Evolutionary conservation across 371 early-diverging fungal genomes (phyloP).

Genomic region (Coemansia sp.): DNA sequence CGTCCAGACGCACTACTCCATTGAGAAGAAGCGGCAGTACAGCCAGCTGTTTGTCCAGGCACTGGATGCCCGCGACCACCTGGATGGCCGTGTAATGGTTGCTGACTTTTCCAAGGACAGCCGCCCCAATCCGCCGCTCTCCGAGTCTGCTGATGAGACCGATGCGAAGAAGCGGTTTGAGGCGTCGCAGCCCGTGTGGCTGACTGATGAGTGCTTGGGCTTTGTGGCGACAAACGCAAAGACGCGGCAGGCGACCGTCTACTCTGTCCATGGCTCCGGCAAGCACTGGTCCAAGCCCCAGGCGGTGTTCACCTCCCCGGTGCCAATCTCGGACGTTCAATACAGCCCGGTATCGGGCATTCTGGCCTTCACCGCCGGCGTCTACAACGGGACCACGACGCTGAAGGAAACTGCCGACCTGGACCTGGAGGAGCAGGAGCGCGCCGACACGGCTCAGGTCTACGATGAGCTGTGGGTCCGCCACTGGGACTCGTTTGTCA

Average conservation of each 20-base stretch:
- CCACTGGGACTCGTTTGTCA: slow-evolving; percentile 50
- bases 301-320: slow-evolving; percentile 10
- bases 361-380: slow-evolving; percentile 42
- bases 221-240: slow-evolving; percentile 27
- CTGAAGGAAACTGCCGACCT: slow-evolving; percentile 36
- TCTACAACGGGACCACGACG: slow-evolving; percentile 32
- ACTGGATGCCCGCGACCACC: not conserved
- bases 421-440: slow-evolving; percentile 28
- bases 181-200: slow-evolving; percentile 49
- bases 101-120: slow-evolving; percentile 19
- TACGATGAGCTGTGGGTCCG: slow-evolving; percentile 52
- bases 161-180: slow-evolving; percentile 8
- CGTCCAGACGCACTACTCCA: slow-evolving; percentile 42
- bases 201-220: slow-evolving; percentile 28
- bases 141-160: not conserved
- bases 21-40: slow-evolving; percentile 33
- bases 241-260: slow-evolving; percentile 23
- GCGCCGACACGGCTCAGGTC: slow-evolving; percentile 42
- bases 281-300: slow-evolving; percentile 39
- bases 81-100: slow-evolving; percentile 8
- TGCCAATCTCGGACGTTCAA: slow-evolving; percentile 32
- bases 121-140: slow-evolving; percentile 27
- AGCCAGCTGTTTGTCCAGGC: slow-evolving; percentile 34
- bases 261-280: slow-evolving; percentile 14
- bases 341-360: slow-evolving; percentile 29